Conservation (phyloP, 1,284 basidiomycete genomes). For the Pascua guehoae region DNA sequence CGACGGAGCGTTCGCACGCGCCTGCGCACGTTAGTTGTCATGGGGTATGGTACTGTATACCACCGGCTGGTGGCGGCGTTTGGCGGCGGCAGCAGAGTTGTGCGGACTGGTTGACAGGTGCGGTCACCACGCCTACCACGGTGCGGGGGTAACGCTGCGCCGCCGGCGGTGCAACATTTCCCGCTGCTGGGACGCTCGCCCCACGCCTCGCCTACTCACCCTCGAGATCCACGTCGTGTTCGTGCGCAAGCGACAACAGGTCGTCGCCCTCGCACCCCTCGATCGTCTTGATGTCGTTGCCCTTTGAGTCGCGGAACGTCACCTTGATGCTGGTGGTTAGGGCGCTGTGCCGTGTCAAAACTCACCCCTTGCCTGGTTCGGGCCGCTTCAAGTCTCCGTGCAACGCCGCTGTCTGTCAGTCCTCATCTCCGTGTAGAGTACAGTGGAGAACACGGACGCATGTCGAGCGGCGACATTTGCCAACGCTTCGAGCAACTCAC, state of each 20-base stretch:
- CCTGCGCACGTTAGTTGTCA: conserved; percentile 56
- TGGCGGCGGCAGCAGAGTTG: too few relatives aligned
- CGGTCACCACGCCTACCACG: too few relatives aligned
- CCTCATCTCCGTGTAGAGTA: too few relatives aligned
- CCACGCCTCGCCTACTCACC: too few relatives aligned
- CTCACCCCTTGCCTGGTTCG: conserved; percentile 49
- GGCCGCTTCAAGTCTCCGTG: conserved; percentile 59
- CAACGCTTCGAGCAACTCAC: neutral
- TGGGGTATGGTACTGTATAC: neutral
- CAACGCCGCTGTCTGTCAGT: conserved; percentile 22
- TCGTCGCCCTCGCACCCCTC: conserved; percentile 94
- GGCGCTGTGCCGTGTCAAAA: conserved; percentile 5
- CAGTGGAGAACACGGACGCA: too few relatives aligned
- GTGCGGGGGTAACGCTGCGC: too few relatives aligned
- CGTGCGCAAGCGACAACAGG: conserved; percentile 84
- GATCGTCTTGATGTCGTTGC: conserved; percentile 74
- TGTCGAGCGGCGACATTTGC: too few relatives aligned
- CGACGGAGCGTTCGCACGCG: conserved; percentile 93
- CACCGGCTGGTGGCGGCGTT: too few relatives aligned
- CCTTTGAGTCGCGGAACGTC: conserved; percentile 85
- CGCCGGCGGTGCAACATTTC: too few relatives aligned
- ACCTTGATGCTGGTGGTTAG: conserved; percentile 68
- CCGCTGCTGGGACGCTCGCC: too few relatives aligned
- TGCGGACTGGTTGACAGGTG: too few relatives aligned
- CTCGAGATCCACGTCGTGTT: conserved; percentile 96